Conservation (phyloP, 805 yeast genomes). For the Candida incommunis region DNA sequence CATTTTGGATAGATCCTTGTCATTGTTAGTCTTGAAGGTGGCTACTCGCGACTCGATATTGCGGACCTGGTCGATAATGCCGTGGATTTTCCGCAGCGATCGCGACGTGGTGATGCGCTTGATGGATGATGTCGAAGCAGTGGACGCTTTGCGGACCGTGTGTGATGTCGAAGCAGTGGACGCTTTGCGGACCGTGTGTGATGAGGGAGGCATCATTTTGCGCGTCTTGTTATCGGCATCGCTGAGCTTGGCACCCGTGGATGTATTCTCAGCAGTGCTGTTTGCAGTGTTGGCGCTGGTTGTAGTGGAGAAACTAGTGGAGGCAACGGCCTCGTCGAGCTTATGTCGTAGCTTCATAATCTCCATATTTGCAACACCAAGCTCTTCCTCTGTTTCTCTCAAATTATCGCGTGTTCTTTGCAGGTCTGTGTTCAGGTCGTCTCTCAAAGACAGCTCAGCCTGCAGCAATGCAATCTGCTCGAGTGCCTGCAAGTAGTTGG, state of each 20-base stretch:
- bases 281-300: no score
- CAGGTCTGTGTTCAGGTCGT: conserved; percentile 15
- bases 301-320: no score
- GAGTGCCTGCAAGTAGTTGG: conserved; percentile 22
- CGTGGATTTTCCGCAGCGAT: conserved; percentile 17
- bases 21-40: conserved; percentile 14
- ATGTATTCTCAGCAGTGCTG: conserved; percentile 4
- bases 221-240: neutral
- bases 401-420: conserved; percentile 22
- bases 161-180: neutral
- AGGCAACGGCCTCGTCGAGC: conserved; percentile 2
- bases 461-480: conserved; percentile 29
- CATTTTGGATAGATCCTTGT: conserved; percentile 7
- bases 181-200: neutral
- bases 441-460: conserved; percentile 21
- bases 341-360: conserved; percentile 4
- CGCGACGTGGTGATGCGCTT: conserved; percentile 12
- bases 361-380: conserved; percentile 9
- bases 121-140: conserved; percentile 1
- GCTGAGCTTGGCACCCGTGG: conserved; percentile 3
- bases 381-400: conserved; percentile 21
- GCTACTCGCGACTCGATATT: conserved; percentile 17
- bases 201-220: neutral
- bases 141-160: no score
- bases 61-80: conserved; percentile 17